Evolutionary conservation across 768 basidiomycete species (phyloP).

Genomic region (Trametes cubensis): DNA sequence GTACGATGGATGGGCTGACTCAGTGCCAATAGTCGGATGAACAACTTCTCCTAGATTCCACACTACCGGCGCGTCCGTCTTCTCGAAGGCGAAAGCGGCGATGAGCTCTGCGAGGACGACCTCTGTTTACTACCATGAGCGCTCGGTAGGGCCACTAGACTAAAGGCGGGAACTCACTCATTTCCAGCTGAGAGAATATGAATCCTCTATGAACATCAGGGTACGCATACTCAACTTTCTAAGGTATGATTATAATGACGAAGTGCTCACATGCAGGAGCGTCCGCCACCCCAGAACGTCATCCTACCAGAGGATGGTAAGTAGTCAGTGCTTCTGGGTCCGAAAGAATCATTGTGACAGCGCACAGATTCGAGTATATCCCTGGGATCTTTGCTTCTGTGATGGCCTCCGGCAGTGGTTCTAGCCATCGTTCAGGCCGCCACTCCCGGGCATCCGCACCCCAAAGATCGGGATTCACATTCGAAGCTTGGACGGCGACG

Average conservation of each 20-base stretch:
- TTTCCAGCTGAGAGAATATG: slow-evolving; percentile 48
- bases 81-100: slow-evolving; percentile 20
- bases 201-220: slow-evolving; percentile 39
- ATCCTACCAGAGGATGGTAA: background rate
- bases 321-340: background rate
- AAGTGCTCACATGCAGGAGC: slow-evolving; percentile 13
- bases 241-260: background rate
- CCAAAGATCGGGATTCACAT: slow-evolving; percentile 27
- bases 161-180: slow-evolving; percentile 37
- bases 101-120: slow-evolving; percentile 19
- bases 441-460: slow-evolving; percentile 28
- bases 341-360: background rate
- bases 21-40: slow-evolving; percentile 3
- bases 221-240: background rate
- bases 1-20: background rate
- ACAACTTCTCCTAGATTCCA: slow-evolving; percentile 21
- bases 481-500: slow-evolving; percentile 26
- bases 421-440: slow-evolving; percentile 28
- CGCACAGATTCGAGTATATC: slow-evolving; percentile 19
- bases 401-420: slow-evolving; percentile 13
- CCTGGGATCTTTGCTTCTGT: slow-evolving; percentile 15
- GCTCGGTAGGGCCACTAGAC: too few relatives aligned
- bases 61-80: slow-evolving; percentile 4
- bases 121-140: slow-evolving; percentile 4
- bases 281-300: slow-evolving; percentile 20